Evolutionary conservation across 768 basidiomycete species (phyloP).

Genomic region (Boletus rubescentipes): DNA sequence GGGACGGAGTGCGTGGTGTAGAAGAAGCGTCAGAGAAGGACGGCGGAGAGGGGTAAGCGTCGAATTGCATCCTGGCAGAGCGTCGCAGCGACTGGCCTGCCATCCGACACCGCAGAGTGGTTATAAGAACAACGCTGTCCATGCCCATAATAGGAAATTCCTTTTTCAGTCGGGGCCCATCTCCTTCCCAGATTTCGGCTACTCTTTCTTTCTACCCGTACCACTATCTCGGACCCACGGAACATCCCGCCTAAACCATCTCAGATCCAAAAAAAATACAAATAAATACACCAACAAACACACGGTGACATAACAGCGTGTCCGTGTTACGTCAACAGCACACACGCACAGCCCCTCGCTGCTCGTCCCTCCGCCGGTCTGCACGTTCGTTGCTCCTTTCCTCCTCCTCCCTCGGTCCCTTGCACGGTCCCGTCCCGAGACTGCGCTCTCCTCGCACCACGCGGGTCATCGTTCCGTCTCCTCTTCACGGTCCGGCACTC

Average conservation of each 20-base stretch:
- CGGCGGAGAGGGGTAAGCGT: conserved; percentile 49
- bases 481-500: too few species aligned
- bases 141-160: conserved; percentile 24
- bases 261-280: conserved; percentile 22
- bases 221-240: conserved; percentile 33
- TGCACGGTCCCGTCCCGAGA: conserved; percentile 9
- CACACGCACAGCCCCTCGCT: conserved; percentile 31
- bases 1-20: conserved; percentile 73
- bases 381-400: neutral
- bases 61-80: conserved; percentile 49
- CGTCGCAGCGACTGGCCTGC: conserved; percentile 23
- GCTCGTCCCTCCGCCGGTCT: conserved; percentile 13
- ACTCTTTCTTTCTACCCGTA: conserved; percentile 37
- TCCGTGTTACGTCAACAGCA: conserved; percentile 32
- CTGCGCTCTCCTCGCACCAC: conserved; percentile 14
- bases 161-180: conserved; percentile 24
- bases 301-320: conserved; percentile 29
- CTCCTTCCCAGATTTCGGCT: conserved; percentile 38
- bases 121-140: conserved; percentile 37
- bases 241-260: conserved; percentile 33
- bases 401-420: conserved; percentile 1
- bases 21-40: conserved; percentile 67
- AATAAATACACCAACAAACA: conserved; percentile 24
- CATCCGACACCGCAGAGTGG: conserved; percentile 13
- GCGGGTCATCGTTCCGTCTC: too few species aligned